Percentiles rank a stretch among this genome's conserved stretches.
These are phyloP conservation scores for Sicyos edulis DNA, from an alignment of 306 rosid species.

Conservation along the genomic window DNA sequence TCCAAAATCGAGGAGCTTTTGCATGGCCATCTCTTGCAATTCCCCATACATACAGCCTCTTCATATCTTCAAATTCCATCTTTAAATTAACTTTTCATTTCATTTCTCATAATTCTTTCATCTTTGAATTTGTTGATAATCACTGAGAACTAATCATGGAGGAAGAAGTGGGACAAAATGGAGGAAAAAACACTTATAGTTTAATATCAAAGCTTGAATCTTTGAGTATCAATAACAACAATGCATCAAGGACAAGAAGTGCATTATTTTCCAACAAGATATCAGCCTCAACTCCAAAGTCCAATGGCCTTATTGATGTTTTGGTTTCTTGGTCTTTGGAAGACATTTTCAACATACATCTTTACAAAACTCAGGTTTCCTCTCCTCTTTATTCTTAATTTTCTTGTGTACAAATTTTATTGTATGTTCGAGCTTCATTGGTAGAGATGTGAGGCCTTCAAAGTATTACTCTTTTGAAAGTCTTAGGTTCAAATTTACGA, in stretches of 20 bases:
- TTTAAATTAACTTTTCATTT: background rate
- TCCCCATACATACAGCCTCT: background rate
- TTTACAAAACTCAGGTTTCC: slow-evolving; percentile 37
- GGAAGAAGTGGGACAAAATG: background rate
- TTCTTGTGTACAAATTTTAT: background rate
- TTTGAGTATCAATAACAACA: background rate
- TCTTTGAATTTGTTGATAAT: too few species aligned
- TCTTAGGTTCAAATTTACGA: too few species aligned
- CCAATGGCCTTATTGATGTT: slow-evolving; percentile 23
- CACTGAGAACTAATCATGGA: background rate
- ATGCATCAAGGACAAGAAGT: background rate
- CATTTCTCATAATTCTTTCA: background rate
- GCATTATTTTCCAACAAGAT: background rate
- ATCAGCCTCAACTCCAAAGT: background rate
- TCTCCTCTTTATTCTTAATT: background rate
- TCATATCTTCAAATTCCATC: background rate
- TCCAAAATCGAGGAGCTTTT: too few species aligned
- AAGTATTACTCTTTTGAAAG: too few species aligned
- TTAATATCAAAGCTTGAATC: background rate
- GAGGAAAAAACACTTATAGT: background rate
- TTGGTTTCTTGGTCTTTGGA: slow-evolving; percentile 58
- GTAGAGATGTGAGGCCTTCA: too few species aligned
- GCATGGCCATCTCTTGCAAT: background rate
- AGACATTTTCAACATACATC: slow-evolving; percentile 39
- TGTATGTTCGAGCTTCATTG: background rate